Evolutionary conservation across 345 rosid species (phyloP).

Genomic region (Salix udensis): DNA sequence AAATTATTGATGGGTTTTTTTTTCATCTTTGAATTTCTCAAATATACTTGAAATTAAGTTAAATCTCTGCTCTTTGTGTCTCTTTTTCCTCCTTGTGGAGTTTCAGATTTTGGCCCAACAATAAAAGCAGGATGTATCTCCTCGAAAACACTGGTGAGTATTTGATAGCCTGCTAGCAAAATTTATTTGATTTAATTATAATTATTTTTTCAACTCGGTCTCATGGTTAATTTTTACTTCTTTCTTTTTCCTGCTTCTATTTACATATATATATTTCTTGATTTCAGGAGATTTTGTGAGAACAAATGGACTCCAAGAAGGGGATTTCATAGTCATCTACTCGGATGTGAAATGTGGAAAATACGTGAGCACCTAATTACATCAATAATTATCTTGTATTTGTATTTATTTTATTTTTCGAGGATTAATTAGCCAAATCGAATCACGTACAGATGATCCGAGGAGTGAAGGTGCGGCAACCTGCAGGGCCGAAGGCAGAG

Average conservation of each 20-base stretch:
- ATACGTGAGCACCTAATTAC: slow-evolving; percentile 50
- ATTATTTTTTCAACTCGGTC: neutral
- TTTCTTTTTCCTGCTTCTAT: neutral
- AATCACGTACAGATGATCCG: slow-evolving; percentile 70
- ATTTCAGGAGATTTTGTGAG: slow-evolving; percentile 83
- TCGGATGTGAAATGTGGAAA: slow-evolving; percentile 90
- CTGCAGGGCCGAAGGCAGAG: slow-evolving; percentile 58
- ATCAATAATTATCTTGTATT: neutral
- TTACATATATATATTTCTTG: neutral
- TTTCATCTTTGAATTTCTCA: neutral
- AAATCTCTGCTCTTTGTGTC: slow-evolving; percentile 9
- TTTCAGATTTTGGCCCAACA: slow-evolving; percentile 99
- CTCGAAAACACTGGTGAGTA: slow-evolving; percentile 86
- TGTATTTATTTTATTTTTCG: neutral
- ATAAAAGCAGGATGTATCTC: slow-evolving; percentile 99
- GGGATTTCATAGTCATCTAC: slow-evolving; percentile 97
- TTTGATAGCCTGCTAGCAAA: neutral
- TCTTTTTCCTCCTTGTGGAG: slow-evolving; percentile 26
- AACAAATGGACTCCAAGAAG: slow-evolving; percentile 94
- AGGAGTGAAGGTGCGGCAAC: slow-evolving; percentile 94
- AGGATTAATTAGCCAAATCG: neutral
- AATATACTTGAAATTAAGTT: neutral
- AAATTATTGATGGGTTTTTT: neutral
- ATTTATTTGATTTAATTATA: neutral
- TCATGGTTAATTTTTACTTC: neutral